phyloP scores from a whole-genome alignment of 1,284 basidiomycete genomes.

The Prillingera fragicola region DNA sequence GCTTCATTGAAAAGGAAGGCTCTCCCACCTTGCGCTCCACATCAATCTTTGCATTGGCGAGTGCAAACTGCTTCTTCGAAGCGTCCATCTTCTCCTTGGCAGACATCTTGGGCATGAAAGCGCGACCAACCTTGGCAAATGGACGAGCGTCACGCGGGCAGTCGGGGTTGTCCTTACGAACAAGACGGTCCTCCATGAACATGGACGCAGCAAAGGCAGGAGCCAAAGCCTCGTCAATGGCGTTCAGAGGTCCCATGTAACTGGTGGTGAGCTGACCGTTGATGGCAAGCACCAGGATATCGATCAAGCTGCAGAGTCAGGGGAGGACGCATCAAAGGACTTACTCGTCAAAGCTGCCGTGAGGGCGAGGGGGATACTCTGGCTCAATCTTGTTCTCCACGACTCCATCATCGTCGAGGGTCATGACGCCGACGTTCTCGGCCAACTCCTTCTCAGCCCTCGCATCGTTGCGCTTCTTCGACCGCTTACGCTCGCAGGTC shows the following conservation, averaged over 20 bases:
- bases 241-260: conserved; percentile 6
- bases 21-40: neutral
- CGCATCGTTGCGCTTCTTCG: conserved; percentile 16
- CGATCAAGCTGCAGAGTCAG: conserved; percentile 25
- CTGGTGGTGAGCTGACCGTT: conserved; percentile 22
- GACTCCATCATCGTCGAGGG: conserved; percentile 22
- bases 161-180: neutral
- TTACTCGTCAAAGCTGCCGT: conserved; percentile 34
- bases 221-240: conserved; percentile 22
- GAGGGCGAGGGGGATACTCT: conserved; percentile 29
- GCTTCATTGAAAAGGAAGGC: conserved; percentile 1
- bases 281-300: conserved; percentile 28
- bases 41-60: too few relatives aligned
- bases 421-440: conserved; percentile 13
- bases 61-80: conserved; percentile 4
- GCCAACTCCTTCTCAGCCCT: conserved; percentile 6
- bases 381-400: conserved; percentile 6
- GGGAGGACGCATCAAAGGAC: too few relatives aligned
- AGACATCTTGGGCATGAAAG: neutral
- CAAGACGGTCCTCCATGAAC: conserved; percentile 17
- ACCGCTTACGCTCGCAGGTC: conserved; percentile 23
- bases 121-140: conserved; percentile 1
- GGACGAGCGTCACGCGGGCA: conserved; percentile 8
- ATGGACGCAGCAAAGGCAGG: conserved; percentile 4
- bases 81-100: neutral